These are phyloP conservation scores for Diaporthe destruens DNA, from an alignment of 2,329 filamentous ascomycete genomes.

Conservation along the genomic window DNA sequence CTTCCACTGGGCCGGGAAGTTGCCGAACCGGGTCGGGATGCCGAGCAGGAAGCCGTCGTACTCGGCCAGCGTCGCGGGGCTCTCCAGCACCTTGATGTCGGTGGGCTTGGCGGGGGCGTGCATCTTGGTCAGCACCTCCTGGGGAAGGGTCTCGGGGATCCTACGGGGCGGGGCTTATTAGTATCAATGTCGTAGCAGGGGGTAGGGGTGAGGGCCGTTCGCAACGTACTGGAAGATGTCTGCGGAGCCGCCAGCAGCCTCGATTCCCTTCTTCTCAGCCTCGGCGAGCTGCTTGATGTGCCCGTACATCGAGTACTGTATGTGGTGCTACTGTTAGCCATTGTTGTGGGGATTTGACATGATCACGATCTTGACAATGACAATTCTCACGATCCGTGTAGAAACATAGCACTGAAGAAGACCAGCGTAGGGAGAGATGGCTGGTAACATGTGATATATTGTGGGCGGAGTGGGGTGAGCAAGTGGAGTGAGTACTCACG, in stretches of 20 bases:
- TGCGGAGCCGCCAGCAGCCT: constrained; percentile 84
- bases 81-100: constrained; percentile 72
- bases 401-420: neutral
- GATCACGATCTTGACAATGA: too few species aligned
- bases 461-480: constrained; percentile 32
- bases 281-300: constrained; percentile 87
- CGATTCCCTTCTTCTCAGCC: constrained; percentile 91
- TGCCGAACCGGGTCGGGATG: constrained; percentile 95
- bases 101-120: constrained; percentile 82
- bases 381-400: too few species aligned
- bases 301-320: constrained; percentile 92
- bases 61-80: constrained; percentile 70
- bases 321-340: constrained; percentile 51
- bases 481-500: constrained; percentile 64
- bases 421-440: neutral
- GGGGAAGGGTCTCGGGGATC: constrained; percentile 85
- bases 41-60: constrained; percentile 95
- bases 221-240: constrained; percentile 82
- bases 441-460: neutral
- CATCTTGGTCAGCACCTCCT: constrained; percentile 92
- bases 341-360: neutral
- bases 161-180: constrained; percentile 53
- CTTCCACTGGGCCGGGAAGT: constrained; percentile 98
- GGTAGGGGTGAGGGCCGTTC: neutral
- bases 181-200: neutral